A percentile compares a stretch with the other conserved stretches of the same genome.
Evolutionary conservation across 108 stramenopile genomes (phyloP).

Genomic region (Aurantiochytrium sp.): DNA sequence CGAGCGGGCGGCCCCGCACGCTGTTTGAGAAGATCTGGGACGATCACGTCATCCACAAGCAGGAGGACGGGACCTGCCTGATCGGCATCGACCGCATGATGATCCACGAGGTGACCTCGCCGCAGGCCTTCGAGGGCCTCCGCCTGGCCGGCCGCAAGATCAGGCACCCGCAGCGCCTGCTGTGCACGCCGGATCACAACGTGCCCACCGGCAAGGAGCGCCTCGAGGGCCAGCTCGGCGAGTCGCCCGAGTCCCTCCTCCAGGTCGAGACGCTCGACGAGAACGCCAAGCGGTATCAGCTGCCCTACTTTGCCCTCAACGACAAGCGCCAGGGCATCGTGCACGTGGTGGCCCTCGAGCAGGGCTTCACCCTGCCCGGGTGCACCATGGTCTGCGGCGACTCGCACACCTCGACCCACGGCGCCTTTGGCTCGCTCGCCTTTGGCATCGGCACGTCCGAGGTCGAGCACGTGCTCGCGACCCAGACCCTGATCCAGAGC

Average conservation of each 20-base stretch:
- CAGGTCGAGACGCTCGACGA: constrained; percentile 71
- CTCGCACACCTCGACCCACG: constrained; percentile 87
- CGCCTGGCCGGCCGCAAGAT: constrained; percentile 71
- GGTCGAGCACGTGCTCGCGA: constrained; percentile 90
- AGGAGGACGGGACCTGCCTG: constrained; percentile 55
- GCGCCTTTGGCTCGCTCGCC: constrained; percentile 86
- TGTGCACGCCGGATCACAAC: constrained; percentile 89
- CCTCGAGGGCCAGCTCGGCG: constrained; percentile 56
- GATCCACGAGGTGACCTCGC: constrained; percentile 68
- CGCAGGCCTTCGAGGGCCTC: constrained; percentile 91
- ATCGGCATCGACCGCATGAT: constrained; percentile 89
- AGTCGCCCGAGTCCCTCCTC: constrained; percentile 38
- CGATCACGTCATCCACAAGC: constrained; percentile 76
- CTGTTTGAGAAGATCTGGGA: constrained; percentile 89
- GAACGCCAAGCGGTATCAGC: constrained; percentile 76
- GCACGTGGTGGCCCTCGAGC: constrained; percentile 89
- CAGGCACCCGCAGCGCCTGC: constrained; percentile 85
- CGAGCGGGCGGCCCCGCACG: constrained; percentile 44
- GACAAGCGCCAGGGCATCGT: constrained; percentile 90
- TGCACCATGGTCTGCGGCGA: constrained; percentile 85
- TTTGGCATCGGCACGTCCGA: constrained; percentile 93
- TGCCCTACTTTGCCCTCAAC: constrained; percentile 78
- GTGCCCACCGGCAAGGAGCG: constrained; percentile 68
- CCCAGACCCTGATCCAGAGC: constrained; percentile 81
- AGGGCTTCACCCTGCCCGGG: constrained; percentile 89